Base-by-base conservation (phyloP, 352 stramenopile genomes). In the Poterioochromonas sp. region DNA sequence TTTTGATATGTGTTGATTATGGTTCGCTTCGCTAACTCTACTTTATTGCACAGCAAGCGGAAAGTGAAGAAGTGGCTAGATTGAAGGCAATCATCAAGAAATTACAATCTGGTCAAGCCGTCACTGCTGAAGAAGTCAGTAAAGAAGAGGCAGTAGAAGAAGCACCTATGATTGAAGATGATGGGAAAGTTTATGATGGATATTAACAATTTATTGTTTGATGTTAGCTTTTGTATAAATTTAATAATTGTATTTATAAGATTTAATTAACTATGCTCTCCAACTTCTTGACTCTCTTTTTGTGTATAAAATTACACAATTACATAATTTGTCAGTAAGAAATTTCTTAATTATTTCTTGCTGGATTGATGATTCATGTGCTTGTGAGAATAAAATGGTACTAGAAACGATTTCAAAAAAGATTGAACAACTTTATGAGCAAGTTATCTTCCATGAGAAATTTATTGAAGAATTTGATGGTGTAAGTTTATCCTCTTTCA, bases 41-140 rank as follows among this genome's bases (percentile, higher is more conserved):
- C 62, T 81, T n/a, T n/a, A n/a, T n/a, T 11, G 15, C 15, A 68
- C 53, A 83, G 69, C 76, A 79, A 79, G 49, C 58, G 40, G 84
- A 87, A 29, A 74, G 62, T 39, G 83, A 85, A 70, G 84, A 87
- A 64, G 82, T 87, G 12, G 83, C 83, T 5, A 64, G 78, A 18
- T 78, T 87, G 39, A 86, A 85, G 76, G 80, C 69, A 43, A 86
- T 87, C 51, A 87, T 87, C 63, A 80, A 82, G 65, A 79, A 79
- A 43, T 71, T 87, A 15, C 84, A 86, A 78, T 64, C 63, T 40
- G 84, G 83, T 43, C 80, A 83, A 54, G 37, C 26, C 29, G 76
- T 83, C 22, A 80, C 86, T 1, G 65, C 62, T 26, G 82, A 85
- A 44, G 64, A 41, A 5, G 74, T 37, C 11, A 58, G n/a, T 37